These are phyloP conservation scores for Phallus indusiatus DNA, from an alignment of 768 basidiomycete genomes.

Conservation along the genomic window DNA sequence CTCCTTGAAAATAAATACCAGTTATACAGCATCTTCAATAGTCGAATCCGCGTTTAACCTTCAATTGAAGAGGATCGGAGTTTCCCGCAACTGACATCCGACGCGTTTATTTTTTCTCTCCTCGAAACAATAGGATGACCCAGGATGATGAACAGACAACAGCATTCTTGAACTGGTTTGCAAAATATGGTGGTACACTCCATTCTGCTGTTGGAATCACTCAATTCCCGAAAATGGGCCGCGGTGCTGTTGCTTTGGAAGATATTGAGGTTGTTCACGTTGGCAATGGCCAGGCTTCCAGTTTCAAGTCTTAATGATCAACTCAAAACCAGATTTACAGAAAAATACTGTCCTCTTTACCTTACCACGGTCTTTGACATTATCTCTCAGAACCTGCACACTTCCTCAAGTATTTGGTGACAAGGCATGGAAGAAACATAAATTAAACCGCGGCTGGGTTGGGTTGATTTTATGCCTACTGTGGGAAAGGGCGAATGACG, in stretches of 20 bases:
- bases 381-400: constrained; percentile 69
- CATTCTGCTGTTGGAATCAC: constrained; percentile 34
- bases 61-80: no score
- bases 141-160: background rate
- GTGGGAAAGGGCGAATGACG: constrained; percentile 75
- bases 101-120: no score
- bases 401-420: constrained; percentile 52
- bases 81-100: no score
- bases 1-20: no score
- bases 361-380: constrained; percentile 65
- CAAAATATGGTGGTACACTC: constrained; percentile 37
- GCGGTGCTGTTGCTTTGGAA: constrained; percentile 63
- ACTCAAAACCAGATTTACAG: constrained; percentile 28
- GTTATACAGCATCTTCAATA: no score
- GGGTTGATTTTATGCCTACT: constrained; percentile 90
- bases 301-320: background rate
- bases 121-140: background rate
- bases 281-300: background rate
- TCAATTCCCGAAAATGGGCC: constrained; percentile 46
- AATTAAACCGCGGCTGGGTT: constrained; percentile 69
- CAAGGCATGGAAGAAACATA: constrained; percentile 51
- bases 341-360: constrained; percentile 70
- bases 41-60: no score
- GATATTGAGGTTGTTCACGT: constrained; percentile 51
- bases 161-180: constrained; percentile 52